A percentile compares a stretch with the other conserved stretches of the same genome.
Evolutionary conservation across 192 early-diverging fungal species (phyloP).

Genomic region (Coemansia umbellata): DNA sequence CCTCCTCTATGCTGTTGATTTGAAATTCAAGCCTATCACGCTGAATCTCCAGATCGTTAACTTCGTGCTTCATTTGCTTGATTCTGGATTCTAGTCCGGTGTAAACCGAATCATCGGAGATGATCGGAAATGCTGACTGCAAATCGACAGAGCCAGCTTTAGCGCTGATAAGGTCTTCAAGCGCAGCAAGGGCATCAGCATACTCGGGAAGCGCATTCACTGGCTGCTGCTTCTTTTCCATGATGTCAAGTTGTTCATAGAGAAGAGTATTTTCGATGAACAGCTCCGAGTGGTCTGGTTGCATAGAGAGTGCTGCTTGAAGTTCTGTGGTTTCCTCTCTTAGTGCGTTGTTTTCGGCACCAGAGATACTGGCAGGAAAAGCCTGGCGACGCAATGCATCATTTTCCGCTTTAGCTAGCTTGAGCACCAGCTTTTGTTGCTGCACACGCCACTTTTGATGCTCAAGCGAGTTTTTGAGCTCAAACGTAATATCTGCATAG

Average conservation of each 20-base stretch:
- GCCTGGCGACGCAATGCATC: slow-evolving; percentile 25
- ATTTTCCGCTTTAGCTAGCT: slow-evolving; percentile 29
- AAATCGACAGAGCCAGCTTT: slow-evolving; percentile 14
- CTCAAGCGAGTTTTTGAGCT: slow-evolving; percentile 41
- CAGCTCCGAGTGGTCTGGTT: slow-evolving; percentile 41
- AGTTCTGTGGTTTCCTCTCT: slow-evolving; percentile 40
- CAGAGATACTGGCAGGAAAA: slow-evolving; percentile 11
- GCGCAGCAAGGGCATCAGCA: slow-evolving; percentile 17
- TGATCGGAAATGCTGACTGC: slow-evolving; percentile 27
- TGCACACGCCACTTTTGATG: slow-evolving; percentile 30
- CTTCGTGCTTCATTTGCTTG: slow-evolving; percentile 29
- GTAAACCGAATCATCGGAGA: slow-evolving; percentile 43
- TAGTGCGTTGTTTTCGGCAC: slow-evolving; percentile 37
- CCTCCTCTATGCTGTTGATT: slow-evolving; percentile 48
- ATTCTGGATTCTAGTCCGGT: slow-evolving; percentile 32
- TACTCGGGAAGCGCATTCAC: slow-evolving; percentile 6
- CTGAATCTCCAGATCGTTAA: slow-evolving; percentile 45
- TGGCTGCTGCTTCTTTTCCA: not conserved
- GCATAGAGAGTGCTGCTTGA: slow-evolving; percentile 29
- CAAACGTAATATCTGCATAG: slow-evolving; percentile 47
- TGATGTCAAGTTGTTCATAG: slow-evolving; percentile 19
- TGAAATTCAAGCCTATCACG: slow-evolving; percentile 48
- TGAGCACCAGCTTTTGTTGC: slow-evolving; percentile 45
- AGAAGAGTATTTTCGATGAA: slow-evolving; percentile 44
- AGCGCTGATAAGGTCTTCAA: slow-evolving; percentile 25